Conservation (phyloP, 2,329 filamentous ascomycete genomes). For the Talaromyces sp. region DNA sequence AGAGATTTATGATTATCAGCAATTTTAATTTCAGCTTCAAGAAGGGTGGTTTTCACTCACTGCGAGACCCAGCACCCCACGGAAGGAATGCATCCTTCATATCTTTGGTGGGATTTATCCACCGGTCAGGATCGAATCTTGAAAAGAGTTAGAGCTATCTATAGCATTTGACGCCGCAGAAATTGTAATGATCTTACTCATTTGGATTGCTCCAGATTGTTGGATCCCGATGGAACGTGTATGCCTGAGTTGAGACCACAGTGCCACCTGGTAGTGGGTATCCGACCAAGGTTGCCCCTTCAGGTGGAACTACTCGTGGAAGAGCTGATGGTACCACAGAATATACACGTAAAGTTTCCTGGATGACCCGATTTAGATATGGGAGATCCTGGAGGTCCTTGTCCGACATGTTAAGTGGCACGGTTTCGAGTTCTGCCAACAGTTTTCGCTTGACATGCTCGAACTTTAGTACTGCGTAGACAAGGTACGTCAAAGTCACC, state of each 20-base stretch:
- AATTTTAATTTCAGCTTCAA: too few relatives aligned
- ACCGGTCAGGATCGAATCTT: not conserved
- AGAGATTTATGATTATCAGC: too few relatives aligned
- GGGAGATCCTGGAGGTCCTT: slow-evolving; percentile 38
- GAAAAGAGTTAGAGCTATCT: too few relatives aligned
- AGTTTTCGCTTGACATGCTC: slow-evolving; percentile 45
- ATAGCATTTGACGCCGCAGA: too few relatives aligned
- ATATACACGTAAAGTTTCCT: slow-evolving; percentile 57
- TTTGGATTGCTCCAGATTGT: slow-evolving; percentile 23
- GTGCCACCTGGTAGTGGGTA: slow-evolving; percentile 50
- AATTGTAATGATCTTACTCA: not conserved
- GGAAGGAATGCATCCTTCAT: not conserved
- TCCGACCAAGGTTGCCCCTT: slow-evolving; percentile 40
- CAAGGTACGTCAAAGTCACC: slow-evolving; percentile 48
- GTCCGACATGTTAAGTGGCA: not conserved
- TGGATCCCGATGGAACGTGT: slow-evolving; percentile 54
- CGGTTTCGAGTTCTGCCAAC: slow-evolving; percentile 44
- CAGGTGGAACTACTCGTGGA: slow-evolving; percentile 50
- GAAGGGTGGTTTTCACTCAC: not conserved
- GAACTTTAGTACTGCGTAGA: slow-evolving; percentile 34
- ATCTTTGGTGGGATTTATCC: not conserved
- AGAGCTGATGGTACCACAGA: slow-evolving; percentile 56
- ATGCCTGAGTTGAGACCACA: slow-evolving; percentile 51
- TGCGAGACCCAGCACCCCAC: not conserved
- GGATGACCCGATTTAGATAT: slow-evolving; percentile 55